These are phyloP conservation scores for Trichosanthes truncata DNA, from an alignment of 306 rosid species.

Conservation along the genomic window DNA sequence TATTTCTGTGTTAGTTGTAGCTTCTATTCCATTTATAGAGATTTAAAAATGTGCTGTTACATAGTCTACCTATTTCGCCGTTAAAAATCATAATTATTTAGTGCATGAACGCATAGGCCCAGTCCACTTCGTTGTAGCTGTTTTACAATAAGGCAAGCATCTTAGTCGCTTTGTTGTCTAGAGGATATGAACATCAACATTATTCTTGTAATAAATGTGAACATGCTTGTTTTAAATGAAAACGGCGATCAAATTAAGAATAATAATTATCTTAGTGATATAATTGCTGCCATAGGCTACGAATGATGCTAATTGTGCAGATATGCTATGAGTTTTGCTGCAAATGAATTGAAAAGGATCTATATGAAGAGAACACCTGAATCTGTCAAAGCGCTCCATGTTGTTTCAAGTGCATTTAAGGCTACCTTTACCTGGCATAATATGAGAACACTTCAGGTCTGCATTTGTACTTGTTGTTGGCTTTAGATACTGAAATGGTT, in stretches of 20 bases:
- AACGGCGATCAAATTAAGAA: not conserved
- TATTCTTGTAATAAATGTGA: not conserved
- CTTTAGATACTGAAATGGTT: not conserved
- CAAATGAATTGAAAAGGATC: constrained; percentile 54
- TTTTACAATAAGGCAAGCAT: not conserved
- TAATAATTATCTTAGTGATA: not conserved
- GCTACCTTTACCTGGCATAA: constrained; percentile 82
- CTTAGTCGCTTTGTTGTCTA: not conserved
- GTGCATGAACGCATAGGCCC: not conserved
- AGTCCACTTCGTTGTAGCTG: not conserved
- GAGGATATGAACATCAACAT: not conserved
- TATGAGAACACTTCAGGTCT: constrained; percentile 82
- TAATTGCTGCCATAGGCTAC: not conserved
- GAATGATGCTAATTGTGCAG: constrained; percentile 29
- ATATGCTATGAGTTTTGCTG: constrained; percentile 81
- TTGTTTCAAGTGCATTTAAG: constrained; percentile 87
- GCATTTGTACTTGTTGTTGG: constrained; percentile 10
- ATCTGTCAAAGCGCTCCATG: constrained; percentile 63
- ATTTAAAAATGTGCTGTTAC: not conserved
- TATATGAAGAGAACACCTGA: constrained; percentile 58
- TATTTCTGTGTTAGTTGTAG: not conserved
- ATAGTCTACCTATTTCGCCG: not conserved
- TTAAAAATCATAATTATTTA: not conserved
- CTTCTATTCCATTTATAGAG: not conserved
- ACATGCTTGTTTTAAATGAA: not conserved